Conservation (phyloP, 2,329 filamentous ascomycete genomes). For the Ophiostoma populinum region DNA sequence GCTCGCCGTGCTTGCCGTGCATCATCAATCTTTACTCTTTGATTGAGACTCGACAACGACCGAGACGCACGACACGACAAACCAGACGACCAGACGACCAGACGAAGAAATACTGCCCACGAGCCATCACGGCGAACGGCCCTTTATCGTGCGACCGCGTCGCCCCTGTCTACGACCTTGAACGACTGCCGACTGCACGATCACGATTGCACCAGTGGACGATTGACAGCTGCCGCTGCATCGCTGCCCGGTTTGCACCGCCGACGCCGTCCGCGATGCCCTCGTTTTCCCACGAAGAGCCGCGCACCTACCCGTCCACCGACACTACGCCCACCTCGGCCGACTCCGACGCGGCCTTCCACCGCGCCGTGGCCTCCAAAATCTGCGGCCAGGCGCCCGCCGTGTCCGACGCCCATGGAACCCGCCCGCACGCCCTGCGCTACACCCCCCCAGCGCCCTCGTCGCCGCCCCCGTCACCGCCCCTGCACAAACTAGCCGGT, state of each 20-base stretch:
- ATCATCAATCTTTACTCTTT: too few relatives aligned
- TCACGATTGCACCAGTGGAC: too few relatives aligned
- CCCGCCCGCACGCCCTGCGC: not conserved
- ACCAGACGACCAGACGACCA: not conserved
- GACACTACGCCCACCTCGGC: not conserved
- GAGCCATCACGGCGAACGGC: too few relatives aligned
- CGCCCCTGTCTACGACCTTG: too few relatives aligned
- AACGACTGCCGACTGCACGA: too few relatives aligned
- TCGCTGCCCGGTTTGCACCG: not conserved
- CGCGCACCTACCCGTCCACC: constrained; percentile 4
- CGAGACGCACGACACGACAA: too few relatives aligned
- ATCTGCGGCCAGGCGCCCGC: constrained; percentile 5
- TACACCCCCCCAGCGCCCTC: constrained; percentile 6
- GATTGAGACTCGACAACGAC: too few relatives aligned
- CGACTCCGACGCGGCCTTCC: constrained; percentile 2
- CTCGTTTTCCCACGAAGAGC: constrained; percentile 8
- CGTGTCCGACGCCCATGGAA: constrained; percentile 9
- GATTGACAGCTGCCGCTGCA: not conserved
- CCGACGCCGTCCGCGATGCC: too few relatives aligned
- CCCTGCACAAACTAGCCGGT: constrained; percentile 3
- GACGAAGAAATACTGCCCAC: not conserved
- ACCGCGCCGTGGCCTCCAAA: constrained; percentile 5
- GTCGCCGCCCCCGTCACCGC: constrained; percentile 6
- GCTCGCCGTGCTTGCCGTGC: too few relatives aligned
- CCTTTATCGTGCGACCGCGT: too few relatives aligned